Evolutionary conservation across 306 rosid species (phyloP).

Genomic region (Glycine soja): DNA sequence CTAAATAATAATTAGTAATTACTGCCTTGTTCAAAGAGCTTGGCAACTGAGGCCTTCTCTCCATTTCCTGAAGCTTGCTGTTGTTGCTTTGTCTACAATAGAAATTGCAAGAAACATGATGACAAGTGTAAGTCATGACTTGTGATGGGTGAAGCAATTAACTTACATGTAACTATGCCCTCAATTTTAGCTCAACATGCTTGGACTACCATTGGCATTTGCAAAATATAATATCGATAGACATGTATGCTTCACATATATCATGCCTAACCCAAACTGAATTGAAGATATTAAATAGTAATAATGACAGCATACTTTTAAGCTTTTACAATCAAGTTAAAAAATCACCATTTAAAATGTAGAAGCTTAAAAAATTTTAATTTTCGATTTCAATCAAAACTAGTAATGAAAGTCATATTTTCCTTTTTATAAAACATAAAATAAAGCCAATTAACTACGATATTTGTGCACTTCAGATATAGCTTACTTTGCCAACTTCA

Average conservation of each 20-base stretch:
- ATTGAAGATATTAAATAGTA: background rate
- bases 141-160: no score
- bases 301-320: background rate
- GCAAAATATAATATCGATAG: background rate
- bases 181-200: no score
- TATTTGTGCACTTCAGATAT: background rate
- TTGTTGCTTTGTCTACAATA: constrained; percentile 71
- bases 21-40: constrained; percentile 98
- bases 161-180: no score
- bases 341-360: background rate
- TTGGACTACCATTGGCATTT: background rate
- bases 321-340: background rate
- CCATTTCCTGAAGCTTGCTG: constrained; percentile 77
- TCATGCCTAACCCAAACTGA: background rate
- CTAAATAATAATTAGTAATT: background rate
- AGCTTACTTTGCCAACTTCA: constrained; percentile 73
- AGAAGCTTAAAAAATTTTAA: background rate
- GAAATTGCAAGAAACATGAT: background rate
- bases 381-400: background rate
- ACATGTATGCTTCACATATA: background rate
- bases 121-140: no score
- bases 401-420: constrained; percentile 9
- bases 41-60: constrained; percentile 89
- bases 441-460: constrained; percentile 13
- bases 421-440: constrained; percentile 22